Evolutionary conservation across 2,329 filamentous ascomycete species (phyloP).

Genomic region (Colletotrichum musicola): DNA sequence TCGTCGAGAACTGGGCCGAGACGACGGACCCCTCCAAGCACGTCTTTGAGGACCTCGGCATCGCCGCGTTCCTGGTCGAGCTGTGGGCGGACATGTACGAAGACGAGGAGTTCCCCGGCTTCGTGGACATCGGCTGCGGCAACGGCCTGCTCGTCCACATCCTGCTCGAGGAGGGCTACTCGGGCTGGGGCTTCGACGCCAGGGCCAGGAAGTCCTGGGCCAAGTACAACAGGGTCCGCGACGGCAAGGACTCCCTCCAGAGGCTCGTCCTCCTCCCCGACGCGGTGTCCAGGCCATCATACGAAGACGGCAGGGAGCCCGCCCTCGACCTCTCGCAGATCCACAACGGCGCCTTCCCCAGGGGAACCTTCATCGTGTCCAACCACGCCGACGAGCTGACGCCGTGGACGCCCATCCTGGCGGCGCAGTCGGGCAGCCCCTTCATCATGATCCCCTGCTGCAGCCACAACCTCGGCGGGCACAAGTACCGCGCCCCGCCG

Average conservation of each 20-base stretch:
- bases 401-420: conserved; percentile 93
- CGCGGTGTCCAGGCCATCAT: conserved; percentile 46
- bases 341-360: conserved; percentile 76
- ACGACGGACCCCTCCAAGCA: conserved; percentile 90
- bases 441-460: conserved; percentile 98
- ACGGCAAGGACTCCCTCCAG: conserved; percentile 50
- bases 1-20: conserved; percentile 87
- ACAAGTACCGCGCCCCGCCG: conserved; percentile 75
- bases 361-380: conserved; percentile 89
- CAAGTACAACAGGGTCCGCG: conserved; percentile 67
- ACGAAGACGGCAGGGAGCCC: conserved; percentile 35
- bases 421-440: conserved; percentile 78
- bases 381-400: conserved; percentile 98
- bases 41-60: conserved; percentile 93
- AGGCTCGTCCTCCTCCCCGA: conserved; percentile 64
- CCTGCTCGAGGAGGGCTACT: conserved; percentile 82
- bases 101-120: conserved; percentile 77
- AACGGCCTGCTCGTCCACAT: conserved; percentile 93
- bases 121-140: conserved; percentile 95
- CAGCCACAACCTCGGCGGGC: conserved; percentile 86
- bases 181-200: conserved; percentile 93
- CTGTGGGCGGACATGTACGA: conserved; percentile 89
- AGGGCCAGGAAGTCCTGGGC: conserved; percentile 87
- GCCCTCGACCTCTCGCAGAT: conserved; percentile 42
- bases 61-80: conserved; percentile 93